phyloP scores from a whole-genome alignment of 2,329 filamentous ascomycete species.

The Aureobasidium sp. region DNA sequence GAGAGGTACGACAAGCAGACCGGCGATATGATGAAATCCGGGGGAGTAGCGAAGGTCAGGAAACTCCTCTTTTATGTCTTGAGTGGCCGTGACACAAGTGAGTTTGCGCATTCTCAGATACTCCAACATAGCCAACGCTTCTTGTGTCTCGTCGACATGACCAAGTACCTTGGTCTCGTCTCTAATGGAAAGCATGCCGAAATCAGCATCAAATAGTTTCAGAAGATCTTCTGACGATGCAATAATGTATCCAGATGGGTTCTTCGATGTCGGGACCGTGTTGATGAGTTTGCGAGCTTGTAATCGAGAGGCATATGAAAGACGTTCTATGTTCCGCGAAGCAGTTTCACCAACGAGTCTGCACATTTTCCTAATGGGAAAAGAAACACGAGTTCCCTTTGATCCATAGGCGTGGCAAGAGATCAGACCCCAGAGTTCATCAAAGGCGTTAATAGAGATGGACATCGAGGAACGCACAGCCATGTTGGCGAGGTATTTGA shows the following conservation, averaged over 20 bases:
- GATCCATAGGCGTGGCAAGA: not conserved
- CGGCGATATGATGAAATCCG: not conserved
- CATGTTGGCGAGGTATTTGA: not conserved
- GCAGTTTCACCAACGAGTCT: not conserved
- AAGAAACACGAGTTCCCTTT: slow-evolving; percentile 34
- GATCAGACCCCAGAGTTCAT: slow-evolving; percentile 4
- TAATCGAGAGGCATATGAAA: not conserved
- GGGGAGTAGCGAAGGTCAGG: not conserved
- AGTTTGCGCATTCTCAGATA: not conserved
- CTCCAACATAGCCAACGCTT: slow-evolving; percentile 1
- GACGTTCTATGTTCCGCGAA: not conserved
- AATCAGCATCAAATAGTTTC: not conserved
- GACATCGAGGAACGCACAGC: not conserved
- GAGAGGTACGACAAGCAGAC: not conserved
- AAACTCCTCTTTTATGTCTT: not conserved
- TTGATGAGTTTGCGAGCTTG: not conserved
- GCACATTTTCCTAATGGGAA: not conserved
- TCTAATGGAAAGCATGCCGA: not conserved
- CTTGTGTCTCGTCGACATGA: not conserved
- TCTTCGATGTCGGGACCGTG: not conserved
- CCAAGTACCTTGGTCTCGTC: not conserved
- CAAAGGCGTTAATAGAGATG: not conserved
- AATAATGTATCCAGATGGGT: not conserved
- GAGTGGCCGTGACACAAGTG: not conserved
- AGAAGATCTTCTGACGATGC: not conserved